Conservation (phyloP, 2,329 filamentous ascomycete genomes). For the Moelleriella libera region DNA sequence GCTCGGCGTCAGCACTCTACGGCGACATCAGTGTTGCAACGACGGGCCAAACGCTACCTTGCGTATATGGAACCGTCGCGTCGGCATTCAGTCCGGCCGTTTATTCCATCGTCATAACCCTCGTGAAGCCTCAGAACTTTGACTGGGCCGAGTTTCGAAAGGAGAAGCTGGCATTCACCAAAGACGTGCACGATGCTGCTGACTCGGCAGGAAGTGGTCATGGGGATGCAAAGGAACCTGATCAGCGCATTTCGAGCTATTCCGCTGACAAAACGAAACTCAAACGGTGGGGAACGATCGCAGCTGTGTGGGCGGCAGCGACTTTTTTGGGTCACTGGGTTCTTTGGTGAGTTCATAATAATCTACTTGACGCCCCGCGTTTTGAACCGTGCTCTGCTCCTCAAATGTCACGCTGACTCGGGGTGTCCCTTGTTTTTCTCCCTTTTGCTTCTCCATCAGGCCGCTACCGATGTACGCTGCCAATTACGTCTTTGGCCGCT, state of each 20-base stretch:
- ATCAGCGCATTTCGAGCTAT: conserved; percentile 12
- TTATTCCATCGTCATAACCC: conserved; percentile 31
- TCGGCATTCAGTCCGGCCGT: conserved; percentile 26
- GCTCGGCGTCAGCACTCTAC: conserved; percentile 27
- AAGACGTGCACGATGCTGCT: conserved; percentile 2
- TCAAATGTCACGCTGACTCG: neutral
- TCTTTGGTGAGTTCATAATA: conserved; percentile 21
- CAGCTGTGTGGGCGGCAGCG: conserved; percentile 28
- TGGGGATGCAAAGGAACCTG: conserved; percentile 8
- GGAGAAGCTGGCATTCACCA: conserved; percentile 23
- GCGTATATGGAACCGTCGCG: conserved; percentile 29
- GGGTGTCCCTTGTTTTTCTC: too few relatives aligned
- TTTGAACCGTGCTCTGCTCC: neutral
- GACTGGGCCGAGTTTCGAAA: conserved; percentile 25
- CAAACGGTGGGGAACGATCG: conserved; percentile 31
- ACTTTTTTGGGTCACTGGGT: conserved; percentile 40
- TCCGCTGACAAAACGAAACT: conserved; percentile 18
- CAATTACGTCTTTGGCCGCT: conserved; percentile 31
- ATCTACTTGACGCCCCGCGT: too few relatives aligned
- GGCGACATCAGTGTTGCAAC: conserved; percentile 32
- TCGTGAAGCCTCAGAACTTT: conserved; percentile 25
- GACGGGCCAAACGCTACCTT: conserved; percentile 33
- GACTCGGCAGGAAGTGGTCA: conserved; percentile 6
- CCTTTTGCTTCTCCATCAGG: conserved; percentile 3
- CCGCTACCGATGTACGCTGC: conserved; percentile 40